phyloP scores from a whole-genome alignment of 306 rosid species.

The Corylus americana region DNA sequence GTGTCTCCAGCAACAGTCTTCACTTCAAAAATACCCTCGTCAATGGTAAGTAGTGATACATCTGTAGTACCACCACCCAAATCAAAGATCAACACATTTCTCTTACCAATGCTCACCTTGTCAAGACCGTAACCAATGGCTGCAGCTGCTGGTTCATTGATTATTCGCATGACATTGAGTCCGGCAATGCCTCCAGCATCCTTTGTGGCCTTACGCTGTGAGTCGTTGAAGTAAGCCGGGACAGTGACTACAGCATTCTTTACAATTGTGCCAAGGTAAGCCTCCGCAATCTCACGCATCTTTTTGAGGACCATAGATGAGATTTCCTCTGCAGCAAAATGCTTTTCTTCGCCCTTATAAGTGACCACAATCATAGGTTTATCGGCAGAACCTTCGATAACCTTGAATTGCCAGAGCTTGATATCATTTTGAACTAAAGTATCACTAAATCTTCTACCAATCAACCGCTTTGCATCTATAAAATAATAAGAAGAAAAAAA shows the following conservation, averaged over 20 bases:
- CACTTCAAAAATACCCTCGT: neutral
- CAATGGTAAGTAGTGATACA: slow-evolving; percentile 12
- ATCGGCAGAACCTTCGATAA: neutral
- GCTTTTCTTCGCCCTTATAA: neutral
- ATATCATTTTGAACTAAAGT: neutral
- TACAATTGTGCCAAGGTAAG: no score
- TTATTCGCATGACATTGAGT: neutral
- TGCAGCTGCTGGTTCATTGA: neutral
- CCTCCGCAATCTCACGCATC: slow-evolving; percentile 1
- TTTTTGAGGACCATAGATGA: slow-evolving; percentile 8
- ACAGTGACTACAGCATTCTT: no score
- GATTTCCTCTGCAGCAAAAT: slow-evolving; percentile 9
- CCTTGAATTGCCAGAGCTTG: slow-evolving; percentile 6
- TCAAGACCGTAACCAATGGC: neutral
- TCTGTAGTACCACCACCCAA: slow-evolving; percentile 20
- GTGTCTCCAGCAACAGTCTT: slow-evolving; percentile 33
- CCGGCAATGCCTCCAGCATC: neutral
- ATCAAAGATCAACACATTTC: slow-evolving; percentile 15
- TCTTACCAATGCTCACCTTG: no score
- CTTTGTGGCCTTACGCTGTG: neutral
- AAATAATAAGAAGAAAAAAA: neutral
- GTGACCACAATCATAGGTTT: slow-evolving; percentile 14
- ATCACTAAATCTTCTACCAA: slow-evolving; percentile 14
- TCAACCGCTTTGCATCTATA: slow-evolving; percentile 8
- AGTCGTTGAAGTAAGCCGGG: rapidly evolving